Conservation (phyloP, 805 yeast genomes). For the Metschnikowia corniflorae region DNA sequence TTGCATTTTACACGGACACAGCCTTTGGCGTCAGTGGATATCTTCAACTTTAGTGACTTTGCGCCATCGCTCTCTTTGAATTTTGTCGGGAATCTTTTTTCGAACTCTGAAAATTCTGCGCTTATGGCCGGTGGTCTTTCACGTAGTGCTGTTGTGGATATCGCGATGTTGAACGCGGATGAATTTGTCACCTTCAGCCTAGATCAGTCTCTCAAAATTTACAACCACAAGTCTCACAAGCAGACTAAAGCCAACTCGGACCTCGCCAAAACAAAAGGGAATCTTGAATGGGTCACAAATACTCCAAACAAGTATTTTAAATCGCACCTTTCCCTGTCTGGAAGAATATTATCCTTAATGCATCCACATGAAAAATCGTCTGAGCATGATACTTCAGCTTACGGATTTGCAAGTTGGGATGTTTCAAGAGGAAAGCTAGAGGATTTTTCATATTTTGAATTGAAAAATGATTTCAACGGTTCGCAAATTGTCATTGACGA, state of each 20-base stretch:
- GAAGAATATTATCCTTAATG: slow-evolving; percentile 8
- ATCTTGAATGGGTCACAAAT: slow-evolving; percentile 25
- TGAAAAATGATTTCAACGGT: slow-evolving; percentile 1
- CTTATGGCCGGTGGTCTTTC: slow-evolving; percentile 35
- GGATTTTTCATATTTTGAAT: neutral
- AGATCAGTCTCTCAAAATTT: slow-evolving; percentile 51
- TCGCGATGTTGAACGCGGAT: slow-evolving; percentile 33
- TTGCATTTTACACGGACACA: slow-evolving; percentile 45
- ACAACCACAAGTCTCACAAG: slow-evolving; percentile 48
- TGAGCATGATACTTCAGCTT: slow-evolving; percentile 14
- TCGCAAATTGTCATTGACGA: neutral
- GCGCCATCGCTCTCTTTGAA: slow-evolving; percentile 32
- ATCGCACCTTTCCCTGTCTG: slow-evolving; percentile 1
- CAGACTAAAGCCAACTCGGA: slow-evolving; percentile 11
- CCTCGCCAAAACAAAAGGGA: slow-evolving; percentile 21
- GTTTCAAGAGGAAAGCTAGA: slow-evolving; percentile 8
- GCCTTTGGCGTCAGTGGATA: slow-evolving; percentile 38
- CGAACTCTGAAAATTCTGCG: slow-evolving; percentile 12
- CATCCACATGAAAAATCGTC: slow-evolving; percentile 7
- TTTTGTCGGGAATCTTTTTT: slow-evolving; percentile 24
- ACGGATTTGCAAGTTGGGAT: slow-evolving; percentile 25
- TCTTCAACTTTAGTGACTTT: slow-evolving; percentile 51
- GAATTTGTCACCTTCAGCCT: slow-evolving; percentile 51
- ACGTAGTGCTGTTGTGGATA: slow-evolving; percentile 42
- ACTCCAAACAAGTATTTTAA: slow-evolving; percentile 32